Percentiles rank a stretch among this genome's conserved stretches.
These are phyloP conservation scores for Eucalyptus globulus DNA, from an alignment of 345 rosid species.

Conservation along the genomic window DNA sequence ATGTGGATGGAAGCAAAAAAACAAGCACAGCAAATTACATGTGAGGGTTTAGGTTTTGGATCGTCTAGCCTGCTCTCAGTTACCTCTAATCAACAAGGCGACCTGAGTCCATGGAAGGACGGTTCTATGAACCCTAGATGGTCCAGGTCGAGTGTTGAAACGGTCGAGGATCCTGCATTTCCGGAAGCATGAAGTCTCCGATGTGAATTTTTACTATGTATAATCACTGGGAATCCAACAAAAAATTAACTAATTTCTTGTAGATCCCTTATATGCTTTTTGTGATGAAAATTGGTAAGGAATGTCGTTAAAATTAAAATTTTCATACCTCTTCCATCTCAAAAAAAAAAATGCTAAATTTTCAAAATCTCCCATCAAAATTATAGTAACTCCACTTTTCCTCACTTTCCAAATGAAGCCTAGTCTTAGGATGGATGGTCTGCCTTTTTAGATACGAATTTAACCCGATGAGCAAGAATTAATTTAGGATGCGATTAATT, in stretches of 20 bases:
- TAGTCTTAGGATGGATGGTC: neutral
- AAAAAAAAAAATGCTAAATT: neutral
- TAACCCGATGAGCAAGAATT: neutral
- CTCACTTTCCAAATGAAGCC: neutral
- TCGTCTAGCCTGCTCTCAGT: neutral
- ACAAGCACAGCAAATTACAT: neutral
- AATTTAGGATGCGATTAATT: neutral
- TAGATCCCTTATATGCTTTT: neutral
- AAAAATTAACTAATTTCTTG: rapidly evolving
- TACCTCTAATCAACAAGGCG: neutral
- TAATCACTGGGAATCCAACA: neutral
- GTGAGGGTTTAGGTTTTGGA: neutral
- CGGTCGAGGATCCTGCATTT: neutral
- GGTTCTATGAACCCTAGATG: neutral
- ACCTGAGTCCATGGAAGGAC: neutral
- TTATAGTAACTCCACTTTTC: neutral
- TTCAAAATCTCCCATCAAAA: neutral
- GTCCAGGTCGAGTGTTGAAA: neutral
- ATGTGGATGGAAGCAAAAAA: neutral
- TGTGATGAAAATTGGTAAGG: neutral
- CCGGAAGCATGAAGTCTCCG: neutral
- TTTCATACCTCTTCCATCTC: neutral
- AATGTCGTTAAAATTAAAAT: neutral
- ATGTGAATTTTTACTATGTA: neutral
- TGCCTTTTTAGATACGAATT: neutral